These are phyloP conservation scores for Jaltomata sinuosa DNA, from an alignment of 257 asterid genomes.

Conservation along the genomic window DNA sequence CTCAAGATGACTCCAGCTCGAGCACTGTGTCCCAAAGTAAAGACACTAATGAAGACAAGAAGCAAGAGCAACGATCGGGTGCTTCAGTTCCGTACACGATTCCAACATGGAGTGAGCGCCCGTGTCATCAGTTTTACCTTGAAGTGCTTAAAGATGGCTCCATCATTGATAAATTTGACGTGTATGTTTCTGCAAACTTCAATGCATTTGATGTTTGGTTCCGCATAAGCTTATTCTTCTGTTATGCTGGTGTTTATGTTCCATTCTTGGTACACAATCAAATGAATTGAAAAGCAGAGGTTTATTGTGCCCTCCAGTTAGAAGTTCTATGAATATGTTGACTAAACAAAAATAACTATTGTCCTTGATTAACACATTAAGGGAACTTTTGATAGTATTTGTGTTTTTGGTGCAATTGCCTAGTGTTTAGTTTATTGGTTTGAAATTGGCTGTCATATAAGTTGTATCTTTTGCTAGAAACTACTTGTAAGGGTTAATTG, in stretches of 20 bases:
- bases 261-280: background rate
- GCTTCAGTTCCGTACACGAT: constrained; percentile 58
- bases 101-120: constrained; percentile 78
- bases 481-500: background rate
- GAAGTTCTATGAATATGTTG: background rate
- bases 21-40: background rate
- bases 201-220: background rate
- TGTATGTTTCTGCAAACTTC: constrained; percentile 22
- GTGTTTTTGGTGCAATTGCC: background rate
- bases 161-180: constrained; percentile 56
- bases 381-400: background rate
- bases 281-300: background rate
- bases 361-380: background rate
- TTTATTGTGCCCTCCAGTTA: background rate
- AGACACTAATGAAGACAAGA: constrained; percentile 12
- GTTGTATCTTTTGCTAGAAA: background rate
- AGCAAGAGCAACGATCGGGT: constrained; percentile 17
- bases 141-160: constrained; percentile 88
- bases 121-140: constrained; percentile 51
- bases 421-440: background rate
- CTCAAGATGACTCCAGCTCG: constrained; percentile 6
- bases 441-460: background rate
- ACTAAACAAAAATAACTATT: background rate
- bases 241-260: background rate
- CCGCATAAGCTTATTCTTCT: background rate